Evolutionary conservation across 768 basidiomycete genomes (phyloP).

Genomic region (Serendipita vermifera): DNA sequence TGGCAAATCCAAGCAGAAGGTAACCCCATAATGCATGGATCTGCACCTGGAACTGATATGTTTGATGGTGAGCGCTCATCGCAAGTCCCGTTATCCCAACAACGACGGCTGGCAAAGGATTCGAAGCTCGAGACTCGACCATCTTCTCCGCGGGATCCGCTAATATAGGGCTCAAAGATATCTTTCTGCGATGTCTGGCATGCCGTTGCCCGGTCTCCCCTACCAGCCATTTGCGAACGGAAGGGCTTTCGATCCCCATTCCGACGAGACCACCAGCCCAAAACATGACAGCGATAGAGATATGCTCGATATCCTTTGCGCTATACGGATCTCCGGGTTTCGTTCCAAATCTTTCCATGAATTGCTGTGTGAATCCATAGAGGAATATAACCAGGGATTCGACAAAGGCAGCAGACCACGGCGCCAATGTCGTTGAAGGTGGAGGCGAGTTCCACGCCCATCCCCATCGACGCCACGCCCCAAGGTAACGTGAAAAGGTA

Average conservation of each 20-base stretch:
- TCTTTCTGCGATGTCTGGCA: background rate
- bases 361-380: constrained; percentile 85
- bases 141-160: constrained; percentile 49
- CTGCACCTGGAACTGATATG: constrained; percentile 86
- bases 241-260: constrained; percentile 75
- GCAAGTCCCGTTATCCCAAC: constrained; percentile 89
- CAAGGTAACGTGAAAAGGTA: constrained; percentile 89
- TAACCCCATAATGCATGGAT: constrained; percentile 89
- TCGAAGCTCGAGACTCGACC: constrained; percentile 21
- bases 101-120: constrained; percentile 85
- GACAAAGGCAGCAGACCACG: constrained; percentile 56
- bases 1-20: constrained; percentile 62
- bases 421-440: constrained; percentile 15
- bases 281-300: constrained; percentile 91
- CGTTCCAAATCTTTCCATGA: constrained; percentile 94
- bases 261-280: constrained; percentile 87
- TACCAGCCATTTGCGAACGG: constrained; percentile 53
- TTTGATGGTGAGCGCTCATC: constrained; percentile 85
- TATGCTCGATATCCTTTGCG: constrained; percentile 88
- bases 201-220: constrained; percentile 7
- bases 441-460: constrained; percentile 91
- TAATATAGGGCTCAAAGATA: background rate
- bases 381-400: constrained; percentile 73
- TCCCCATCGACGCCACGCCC: constrained; percentile 69
- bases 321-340: constrained; percentile 69